Evolutionary conservation across 2,329 filamentous ascomycete genomes (phyloP).

Genomic region (Chalaropsis ovoidea): DNA sequence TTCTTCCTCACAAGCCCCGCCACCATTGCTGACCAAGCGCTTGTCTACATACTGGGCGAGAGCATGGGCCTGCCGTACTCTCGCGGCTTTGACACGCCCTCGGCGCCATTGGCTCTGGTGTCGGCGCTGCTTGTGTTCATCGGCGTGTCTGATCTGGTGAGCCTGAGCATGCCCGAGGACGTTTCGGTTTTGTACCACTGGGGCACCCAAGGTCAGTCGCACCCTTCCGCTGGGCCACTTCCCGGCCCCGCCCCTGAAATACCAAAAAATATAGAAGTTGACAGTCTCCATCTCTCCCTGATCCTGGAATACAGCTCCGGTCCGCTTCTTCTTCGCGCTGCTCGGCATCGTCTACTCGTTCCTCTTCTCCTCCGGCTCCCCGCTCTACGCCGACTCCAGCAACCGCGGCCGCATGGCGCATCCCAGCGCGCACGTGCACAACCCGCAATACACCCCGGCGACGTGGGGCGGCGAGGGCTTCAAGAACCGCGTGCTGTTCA

Average conservation of each 20-base stretch:
- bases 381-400: constrained; percentile 35
- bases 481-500: constrained; percentile 77
- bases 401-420: constrained; percentile 32
- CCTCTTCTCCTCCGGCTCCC: constrained; percentile 45
- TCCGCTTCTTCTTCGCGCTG: constrained; percentile 57
- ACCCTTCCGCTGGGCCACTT: constrained; percentile 15
- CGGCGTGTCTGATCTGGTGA: constrained; percentile 54
- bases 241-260: not conserved
- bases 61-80: constrained; percentile 66
- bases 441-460: constrained; percentile 34
- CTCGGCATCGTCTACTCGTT: constrained; percentile 54
- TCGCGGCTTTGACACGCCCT: constrained; percentile 56
- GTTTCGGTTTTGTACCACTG: constrained; percentile 53
- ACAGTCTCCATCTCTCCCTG: not conserved
- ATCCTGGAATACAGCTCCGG: constrained; percentile 39
- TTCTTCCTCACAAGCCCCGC: constrained; percentile 69
- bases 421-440: constrained; percentile 32
- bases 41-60: constrained; percentile 74
- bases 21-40: constrained; percentile 63
- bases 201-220: constrained; percentile 51
- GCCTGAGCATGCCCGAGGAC: constrained; percentile 59
- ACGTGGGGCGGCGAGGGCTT: constrained; percentile 54
- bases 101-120: constrained; percentile 63
- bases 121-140: constrained; percentile 54
- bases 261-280: constrained; percentile 12